Evolutionary conservation across 139 green algal species (phyloP).

Genomic region (Closterium sp.): DNA sequence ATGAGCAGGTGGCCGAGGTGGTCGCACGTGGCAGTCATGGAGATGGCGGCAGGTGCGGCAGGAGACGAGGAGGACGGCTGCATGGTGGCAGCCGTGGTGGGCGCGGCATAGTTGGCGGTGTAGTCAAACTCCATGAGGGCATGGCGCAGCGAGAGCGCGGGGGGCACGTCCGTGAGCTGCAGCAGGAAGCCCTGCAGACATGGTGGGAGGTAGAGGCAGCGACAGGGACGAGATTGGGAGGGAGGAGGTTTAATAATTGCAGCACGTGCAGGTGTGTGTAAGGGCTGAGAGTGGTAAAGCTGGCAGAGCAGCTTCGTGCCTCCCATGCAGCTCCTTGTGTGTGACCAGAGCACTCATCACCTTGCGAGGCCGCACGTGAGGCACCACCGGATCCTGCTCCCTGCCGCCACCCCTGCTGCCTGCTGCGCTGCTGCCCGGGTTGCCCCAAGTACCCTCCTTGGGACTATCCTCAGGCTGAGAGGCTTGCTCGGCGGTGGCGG

Average conservation of each 20-base stretch:
- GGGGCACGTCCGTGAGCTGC: not conserved
- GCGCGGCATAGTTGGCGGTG: conserved; percentile 20
- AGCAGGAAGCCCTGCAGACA: not conserved
- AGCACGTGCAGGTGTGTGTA: not conserved
- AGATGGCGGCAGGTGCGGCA: not conserved
- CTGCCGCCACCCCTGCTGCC: not conserved
- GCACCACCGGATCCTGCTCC: not conserved
- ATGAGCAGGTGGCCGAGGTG: conserved; percentile 15
- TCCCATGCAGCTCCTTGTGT: not conserved
- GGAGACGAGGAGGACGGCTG: too few species aligned
- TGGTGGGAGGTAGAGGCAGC: not conserved
- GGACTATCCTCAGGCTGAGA: not conserved
- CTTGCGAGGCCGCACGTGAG: not conserved
- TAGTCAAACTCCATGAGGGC: conserved; percentile 39
- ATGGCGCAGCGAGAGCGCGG: not conserved
- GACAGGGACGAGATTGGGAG: not conserved
- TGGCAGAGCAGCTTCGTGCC: not conserved
- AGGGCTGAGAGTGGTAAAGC: not conserved
- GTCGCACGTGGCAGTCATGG: conserved; percentile 34
- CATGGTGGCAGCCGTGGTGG: not conserved
- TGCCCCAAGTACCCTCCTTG: not conserved
- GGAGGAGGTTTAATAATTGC: not conserved
- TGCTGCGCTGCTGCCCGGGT: not conserved
- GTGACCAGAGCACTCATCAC: not conserved
- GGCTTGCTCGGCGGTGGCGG: not conserved